Evolutionary conservation across 768 basidiomycete species (phyloP), one percentile per base, ranked within the genome.

Genomic region (Lactifluus echinatus): DNA sequence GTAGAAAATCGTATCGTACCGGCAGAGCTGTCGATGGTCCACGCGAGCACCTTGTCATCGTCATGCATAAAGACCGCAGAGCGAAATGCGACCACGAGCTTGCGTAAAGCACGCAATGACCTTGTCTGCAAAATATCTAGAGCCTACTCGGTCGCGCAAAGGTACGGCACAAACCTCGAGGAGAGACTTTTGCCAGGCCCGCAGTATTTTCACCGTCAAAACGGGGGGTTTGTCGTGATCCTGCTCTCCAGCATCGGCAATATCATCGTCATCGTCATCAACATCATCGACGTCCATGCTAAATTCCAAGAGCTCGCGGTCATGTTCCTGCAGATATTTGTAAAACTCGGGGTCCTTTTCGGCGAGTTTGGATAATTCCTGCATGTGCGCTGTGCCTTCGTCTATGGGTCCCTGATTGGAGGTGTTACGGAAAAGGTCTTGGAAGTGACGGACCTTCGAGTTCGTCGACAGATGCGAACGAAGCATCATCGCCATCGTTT

Each of bases 281-380:
- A 69, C 78, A 11, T 68, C 72, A 2, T 67, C 75, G 1, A 69
- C 71, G 1, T 69, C 70, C 23, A 66, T 71, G 52, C 75, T 65
- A 67, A 98, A 98, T 4, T 90, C 79, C 2, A 99, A 76, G n/a
- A 98, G 75, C 54, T 93, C 93, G 57, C 77, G 75, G 71, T 99
- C 96, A 67, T 99, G 93, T 72, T 98, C 91, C 73, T 94, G 87
- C 2, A 99, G 77, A 68, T 94, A 99, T 72, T 94, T 92, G 85
- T 83, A 99, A 74, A 98, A 99, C 67, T 96, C 95, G n/a, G 95
- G 95, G 70, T 99, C 95, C 69, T 92, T 93, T 71, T 95, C 88
- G 1, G 90, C 90, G 34, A 99, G 80, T 67, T 89, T 85, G 37
- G 89, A 84, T 14, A 99, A 79, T 54, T 95, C 89, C 44, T 83